Base-by-base conservation (phyloP, 768 basidiomycete genomes). In the Naganishia onofrii region DNA sequence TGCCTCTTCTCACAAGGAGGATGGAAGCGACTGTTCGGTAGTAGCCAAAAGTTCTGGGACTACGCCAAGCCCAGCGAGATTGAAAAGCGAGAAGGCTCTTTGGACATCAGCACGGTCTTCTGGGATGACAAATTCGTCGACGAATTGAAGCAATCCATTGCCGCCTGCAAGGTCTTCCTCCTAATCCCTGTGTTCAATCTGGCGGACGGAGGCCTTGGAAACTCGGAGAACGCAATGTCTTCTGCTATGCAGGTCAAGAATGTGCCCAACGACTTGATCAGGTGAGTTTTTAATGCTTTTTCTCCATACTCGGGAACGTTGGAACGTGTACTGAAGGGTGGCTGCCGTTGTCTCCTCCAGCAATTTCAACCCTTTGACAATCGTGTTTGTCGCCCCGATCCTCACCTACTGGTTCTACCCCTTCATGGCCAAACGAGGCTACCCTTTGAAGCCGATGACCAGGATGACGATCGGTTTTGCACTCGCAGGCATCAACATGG, bases 51-150 rank as follows among this genome's bases (percentile, higher is more conserved):
- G 4, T 79, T 80, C 70, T 81, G 79, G 79, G 71, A 76, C 54
- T 46, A 63, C 7, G 80, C 78, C 54, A 80, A 79, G 68, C 80
- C 80, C 0, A 71, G 72, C 32, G 56, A 74, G 68, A 77, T 78
- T 57, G 68, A 70, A 21, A 71, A 66, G 15, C 31, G 34, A 2
- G 73, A 73, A 7, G 75, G 75, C 10, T 15, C 28, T 13, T 38
- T 76, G 42, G 77, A 79, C 53, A 29, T 55, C 36, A 60, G 32
- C 58, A 71, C 70, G 48, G 66, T 78, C 15, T 70, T 70, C 48
- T 80, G 78, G 79, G 79, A 80, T 72, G 81, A 81, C 71, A 69
- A 74, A 23, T 81, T 81, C 63, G 78, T 80, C 21, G 76, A 76
- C 44, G 81, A 81, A 52, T 56, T 81, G 55, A 67, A 72, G 48